Conservation (phyloP, 2,329 filamentous ascomycete genomes). For the Colletotrichum sp. region DNA sequence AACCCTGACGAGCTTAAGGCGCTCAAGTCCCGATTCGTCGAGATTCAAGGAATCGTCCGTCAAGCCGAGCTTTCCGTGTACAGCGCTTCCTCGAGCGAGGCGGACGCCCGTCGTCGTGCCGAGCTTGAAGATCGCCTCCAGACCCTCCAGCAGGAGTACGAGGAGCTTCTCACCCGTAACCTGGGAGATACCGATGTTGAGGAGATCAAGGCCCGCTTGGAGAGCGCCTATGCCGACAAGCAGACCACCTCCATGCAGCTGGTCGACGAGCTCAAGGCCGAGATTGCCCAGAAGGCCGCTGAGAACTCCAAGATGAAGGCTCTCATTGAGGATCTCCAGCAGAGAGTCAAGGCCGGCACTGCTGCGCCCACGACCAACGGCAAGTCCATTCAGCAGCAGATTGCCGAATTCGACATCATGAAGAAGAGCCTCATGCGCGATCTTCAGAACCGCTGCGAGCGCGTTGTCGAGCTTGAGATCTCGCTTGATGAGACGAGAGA, state of each 20-base stretch:
- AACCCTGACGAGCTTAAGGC: constrained; percentile 81
- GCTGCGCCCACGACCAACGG: constrained; percentile 71
- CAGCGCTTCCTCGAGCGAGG: constrained; percentile 67
- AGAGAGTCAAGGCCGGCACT: constrained; percentile 69
- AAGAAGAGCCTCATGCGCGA: constrained; percentile 99
- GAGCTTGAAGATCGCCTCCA: constrained; percentile 81
- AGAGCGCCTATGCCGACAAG: constrained; percentile 77
- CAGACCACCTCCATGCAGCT: constrained; percentile 76
- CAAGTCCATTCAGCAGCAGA: constrained; percentile 96
- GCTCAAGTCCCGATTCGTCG: constrained; percentile 79
- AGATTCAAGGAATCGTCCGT: constrained; percentile 90
- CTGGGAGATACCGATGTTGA: constrained; percentile 80
- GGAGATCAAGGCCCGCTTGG: constrained; percentile 81
- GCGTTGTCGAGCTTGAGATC: constrained; percentile 97
- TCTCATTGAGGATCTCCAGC: constrained; percentile 81
- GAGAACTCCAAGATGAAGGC: constrained; percentile 84
- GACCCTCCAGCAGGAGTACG: constrained; percentile 80
- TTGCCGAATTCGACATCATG: constrained; percentile 98
- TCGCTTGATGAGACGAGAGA: constrained; percentile 96
- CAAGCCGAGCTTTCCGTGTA: constrained; percentile 90
- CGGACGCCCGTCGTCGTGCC: constrained; percentile 70
- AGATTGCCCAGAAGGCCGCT: constrained; percentile 77
- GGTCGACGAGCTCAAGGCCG: constrained; percentile 76
- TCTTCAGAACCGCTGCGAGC: constrained; percentile 96
- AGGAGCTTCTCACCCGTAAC: constrained; percentile 80